Evolutionary conservation across 306 rosid species (phyloP).

Genomic region (Fragaria iinumae): DNA sequence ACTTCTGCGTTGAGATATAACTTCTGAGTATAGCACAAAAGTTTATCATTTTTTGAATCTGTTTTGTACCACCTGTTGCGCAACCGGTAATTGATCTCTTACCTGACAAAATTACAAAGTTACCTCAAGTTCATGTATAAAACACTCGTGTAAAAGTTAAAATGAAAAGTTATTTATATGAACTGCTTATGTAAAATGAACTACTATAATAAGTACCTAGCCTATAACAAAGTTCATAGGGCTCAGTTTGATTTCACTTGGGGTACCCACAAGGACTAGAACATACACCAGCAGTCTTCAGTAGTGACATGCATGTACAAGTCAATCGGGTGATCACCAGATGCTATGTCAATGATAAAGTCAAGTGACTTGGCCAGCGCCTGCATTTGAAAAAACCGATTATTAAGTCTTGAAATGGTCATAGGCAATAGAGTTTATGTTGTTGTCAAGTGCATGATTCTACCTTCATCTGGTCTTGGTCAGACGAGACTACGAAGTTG

Average conservation of each 20-base stretch:
- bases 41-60: conserved; percentile 64
- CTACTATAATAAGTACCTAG: conserved; percentile 12
- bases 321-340: conserved; percentile 82
- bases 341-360: conserved; percentile 74
- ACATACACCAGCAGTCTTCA: conserved; percentile 69
- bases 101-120: conserved; percentile 34
- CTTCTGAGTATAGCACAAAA: conserved; percentile 56
- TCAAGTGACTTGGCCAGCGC: conserved; percentile 59
- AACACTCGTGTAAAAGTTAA: not conserved
- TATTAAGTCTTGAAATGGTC: not conserved
- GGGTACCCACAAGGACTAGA: conserved; percentile 65
- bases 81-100: conserved; percentile 61
- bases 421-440: too few species aligned
- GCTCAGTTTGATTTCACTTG: conserved; percentile 64
- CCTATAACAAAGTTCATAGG: conserved; percentile 53
- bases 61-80: conserved; percentile 60
- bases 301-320: conserved; percentile 59
- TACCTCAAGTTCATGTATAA: not conserved
- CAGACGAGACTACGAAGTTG: conserved; percentile 58
- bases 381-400: conserved; percentile 20
- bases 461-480: conserved; percentile 57
- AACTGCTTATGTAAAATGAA: too few species aligned
- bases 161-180: too few species aligned
- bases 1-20: conserved; percentile 65
- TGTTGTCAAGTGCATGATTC: too few species aligned